Percentiles rank a stretch among this genome's conserved stretches.
phyloP scores from a whole-genome alignment of 2,329 filamentous ascomycete genomes.

The Phaeosphaeriaceae sp. region DNA sequence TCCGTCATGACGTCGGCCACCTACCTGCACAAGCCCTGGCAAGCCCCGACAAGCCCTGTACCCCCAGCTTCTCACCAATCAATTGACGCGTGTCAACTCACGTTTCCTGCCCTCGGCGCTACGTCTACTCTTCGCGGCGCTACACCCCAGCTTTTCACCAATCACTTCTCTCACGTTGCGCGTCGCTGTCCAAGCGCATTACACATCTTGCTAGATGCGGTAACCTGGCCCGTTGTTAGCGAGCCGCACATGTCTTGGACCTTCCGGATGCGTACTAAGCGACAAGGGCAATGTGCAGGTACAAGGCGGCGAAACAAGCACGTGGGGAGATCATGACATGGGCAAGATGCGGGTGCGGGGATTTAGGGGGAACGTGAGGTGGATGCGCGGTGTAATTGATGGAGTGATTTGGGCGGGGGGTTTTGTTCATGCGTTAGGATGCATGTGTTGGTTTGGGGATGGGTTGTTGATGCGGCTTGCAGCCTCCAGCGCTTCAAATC shows the following conservation, averaged over 20 bases:
- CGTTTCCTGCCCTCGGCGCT: too few relatives aligned
- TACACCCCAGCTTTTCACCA: neutral
- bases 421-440: neutral
- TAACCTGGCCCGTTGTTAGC: neutral
- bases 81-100: too few relatives aligned
- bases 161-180: neutral
- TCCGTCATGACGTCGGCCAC: neutral
- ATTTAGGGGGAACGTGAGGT: neutral
- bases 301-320: neutral
- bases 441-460: neutral
- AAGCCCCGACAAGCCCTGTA: neutral
- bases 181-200: too few relatives aligned
- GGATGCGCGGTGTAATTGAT: neutral
- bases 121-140: too few relatives aligned
- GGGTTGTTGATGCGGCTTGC: neutral
- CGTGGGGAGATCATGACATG: neutral
- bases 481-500: neutral
- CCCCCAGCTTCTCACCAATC: neutral
- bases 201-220: neutral
- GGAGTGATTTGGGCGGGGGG: neutral
- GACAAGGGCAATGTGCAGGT: neutral
- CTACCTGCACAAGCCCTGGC: too few relatives aligned
- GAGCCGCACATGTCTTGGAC: neutral
- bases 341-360: neutral
- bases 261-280: neutral